phyloP scores from a whole-genome alignment of 805 yeast genomes.

The Wickerhamomyces bisporus region DNA sequence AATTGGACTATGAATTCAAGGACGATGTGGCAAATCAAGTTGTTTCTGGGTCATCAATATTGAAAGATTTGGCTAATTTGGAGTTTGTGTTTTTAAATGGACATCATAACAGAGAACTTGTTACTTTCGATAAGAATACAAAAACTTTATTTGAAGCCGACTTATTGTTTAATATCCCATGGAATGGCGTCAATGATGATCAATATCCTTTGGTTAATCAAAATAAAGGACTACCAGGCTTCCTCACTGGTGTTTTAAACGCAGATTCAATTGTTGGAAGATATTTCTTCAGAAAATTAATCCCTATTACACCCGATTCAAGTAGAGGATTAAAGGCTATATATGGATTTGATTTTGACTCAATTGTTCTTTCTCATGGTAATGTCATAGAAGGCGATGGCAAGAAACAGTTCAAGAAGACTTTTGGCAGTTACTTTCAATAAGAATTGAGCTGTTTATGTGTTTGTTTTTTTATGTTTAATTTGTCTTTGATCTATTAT shows the following conservation, averaged over 20 bases:
- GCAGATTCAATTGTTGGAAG: conserved; percentile 36
- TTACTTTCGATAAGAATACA: conserved; percentile 41
- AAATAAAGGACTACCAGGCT: conserved; percentile 38
- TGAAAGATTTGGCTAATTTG: conserved; percentile 39
- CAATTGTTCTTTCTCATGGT: conserved; percentile 58
- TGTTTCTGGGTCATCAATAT: conserved; percentile 28
- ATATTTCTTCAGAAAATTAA: conserved; percentile 23
- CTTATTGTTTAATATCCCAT: conserved; percentile 52
- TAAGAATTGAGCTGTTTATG: background rate
- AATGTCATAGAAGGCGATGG: conserved; percentile 42
- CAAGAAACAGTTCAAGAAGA: conserved; percentile 21
- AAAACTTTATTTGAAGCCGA: conserved; percentile 56
- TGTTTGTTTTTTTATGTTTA: background rate
- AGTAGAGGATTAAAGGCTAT: conserved; percentile 13
- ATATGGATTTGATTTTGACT: conserved; percentile 39
- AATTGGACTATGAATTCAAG: conserved; percentile 36
- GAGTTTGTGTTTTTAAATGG: conserved; percentile 53
- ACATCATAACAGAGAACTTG: conserved; percentile 56
- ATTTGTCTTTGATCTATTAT: too few species aligned
- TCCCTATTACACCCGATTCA: conserved; percentile 12
- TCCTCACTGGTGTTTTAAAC: conserved; percentile 34
- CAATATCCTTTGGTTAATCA: conserved; percentile 38
- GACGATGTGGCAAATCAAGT: conserved; percentile 31
- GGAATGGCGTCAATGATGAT: conserved; percentile 46
- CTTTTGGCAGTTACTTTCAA: conserved; percentile 12